phyloP scores from a whole-genome alignment of 805 yeast genomes.

The Candida boidinii region DNA sequence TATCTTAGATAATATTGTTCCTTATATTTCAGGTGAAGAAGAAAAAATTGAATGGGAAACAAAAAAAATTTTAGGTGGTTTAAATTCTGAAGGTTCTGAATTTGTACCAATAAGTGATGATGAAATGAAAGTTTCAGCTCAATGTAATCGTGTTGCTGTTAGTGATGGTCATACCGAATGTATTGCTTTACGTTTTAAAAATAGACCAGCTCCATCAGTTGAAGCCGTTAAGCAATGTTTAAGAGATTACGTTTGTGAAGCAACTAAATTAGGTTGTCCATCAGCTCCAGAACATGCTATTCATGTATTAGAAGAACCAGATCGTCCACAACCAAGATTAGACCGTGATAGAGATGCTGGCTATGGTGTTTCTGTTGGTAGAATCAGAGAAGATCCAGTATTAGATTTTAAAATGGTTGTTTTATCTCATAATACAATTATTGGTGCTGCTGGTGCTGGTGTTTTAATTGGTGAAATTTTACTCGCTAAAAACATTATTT shows the following conservation, averaged over 20 bases:
- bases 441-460: conserved; percentile 99
- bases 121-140: conserved; percentile 84
- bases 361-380: conserved; percentile 89
- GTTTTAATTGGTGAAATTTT: conserved; percentile 89
- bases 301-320: conserved; percentile 82
- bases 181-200: conserved; percentile 75
- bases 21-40: conserved; percentile 94
- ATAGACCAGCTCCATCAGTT: conserved; percentile 76
- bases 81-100: conserved; percentile 42
- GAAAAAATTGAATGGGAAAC: conserved; percentile 99
- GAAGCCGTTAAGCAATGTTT: conserved; percentile 69
- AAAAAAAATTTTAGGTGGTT: conserved; percentile 77
- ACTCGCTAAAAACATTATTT: conserved; percentile 66
- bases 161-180: conserved; percentile 98
- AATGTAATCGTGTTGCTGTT: conserved; percentile 94
- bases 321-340: conserved; percentile 96
- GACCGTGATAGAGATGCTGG: conserved; percentile 95
- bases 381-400: conserved; percentile 88
- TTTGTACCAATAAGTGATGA: conserved; percentile 54
- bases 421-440: conserved; percentile 93
- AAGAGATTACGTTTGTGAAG: conserved; percentile 74
- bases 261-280: conserved; percentile 67
- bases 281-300: conserved; percentile 93
- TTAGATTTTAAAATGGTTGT: conserved; percentile 94
- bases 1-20: conserved; percentile 87